Base-by-base conservation (phyloP, 257 asterid species). In the Solanum sitiens region DNA sequence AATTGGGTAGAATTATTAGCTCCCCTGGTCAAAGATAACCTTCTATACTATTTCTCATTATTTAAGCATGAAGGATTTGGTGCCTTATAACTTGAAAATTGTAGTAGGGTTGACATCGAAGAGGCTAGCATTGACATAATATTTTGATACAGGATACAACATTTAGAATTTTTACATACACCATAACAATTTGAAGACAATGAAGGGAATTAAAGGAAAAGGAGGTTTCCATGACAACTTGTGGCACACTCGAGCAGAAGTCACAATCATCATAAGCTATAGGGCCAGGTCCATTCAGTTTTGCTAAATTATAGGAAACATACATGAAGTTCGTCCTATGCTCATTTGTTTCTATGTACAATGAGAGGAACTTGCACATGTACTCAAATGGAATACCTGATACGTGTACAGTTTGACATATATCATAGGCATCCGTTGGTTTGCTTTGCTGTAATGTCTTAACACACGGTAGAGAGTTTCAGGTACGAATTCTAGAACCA, bases 401-500 rank as follows among this genome's bases (percentile, higher is more conserved):
- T 95, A 95, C 21, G 96, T 91, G 85, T 93, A 95, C 45, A 95
- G 94, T 91, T 95, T 94, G 89, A 93, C 98, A 84, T 95, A 95
- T 82, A 94, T 92, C 92, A 94, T 90, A 42, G 98, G 95, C 96
- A 95, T 93, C 67, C 95, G 88, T 93, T 95, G 98, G 92, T 92
- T 95, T 77, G 94, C 94, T 87, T 91, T 95, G 91, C 92, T 94
- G 86, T 95, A 93, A 91, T 95, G 98, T 91, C 95, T 93, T 37
- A 92, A 86, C 25, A 92, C 98, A 86, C 96, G 94, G 88, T 94
- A 92, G 67, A 91, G 93, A 27, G 98, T 95, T 91, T 95, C 98
- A 30, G 98, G 98, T 77, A 94, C 98, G 72, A 92, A 95, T 88
- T 95, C 98, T 50, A 95, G 95, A 79, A 95, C 98, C 86, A 95